Base-by-base conservation (phyloP, 495 filamentous ascomycete genomes). In the Podospora pseudopauciseta region DNA sequence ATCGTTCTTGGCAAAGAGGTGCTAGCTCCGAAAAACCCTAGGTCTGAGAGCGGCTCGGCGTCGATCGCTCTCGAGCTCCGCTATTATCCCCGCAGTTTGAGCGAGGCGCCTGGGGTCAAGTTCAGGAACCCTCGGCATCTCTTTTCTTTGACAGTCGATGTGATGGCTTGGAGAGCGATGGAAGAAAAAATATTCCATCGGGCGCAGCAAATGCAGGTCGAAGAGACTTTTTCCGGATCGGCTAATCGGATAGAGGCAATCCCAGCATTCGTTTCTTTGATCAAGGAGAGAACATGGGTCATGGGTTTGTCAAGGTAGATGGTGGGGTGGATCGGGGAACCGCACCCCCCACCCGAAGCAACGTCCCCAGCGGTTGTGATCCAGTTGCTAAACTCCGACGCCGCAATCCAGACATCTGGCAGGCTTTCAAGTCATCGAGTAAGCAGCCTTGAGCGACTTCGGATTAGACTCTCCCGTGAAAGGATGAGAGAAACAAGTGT, bases 101-200 rank as follows among this genome's bases (percentile, higher is more conserved):
- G 23, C n/a, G 55, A 19, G n/a, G 20, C 20, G 20, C 20, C 0
- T 0, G 20, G 20, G n/a, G n/a, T 32, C n/a, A 58, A 58, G 23
- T 58, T 26, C 55, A 58, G 55, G 55, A 58, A 58, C 55, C 55
- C 55, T 58, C 55, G 19, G 55, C 55, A 19, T 26, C 23, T 58
- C 19, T 58, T 58, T 58, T 58, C 23, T 58, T 58, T 20, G 55
- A 26, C 54, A 0, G 54, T 57, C 54, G 54, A 23, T 23, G 5
- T 58, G 55, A 26, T 20, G 9, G 4, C 18, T 58, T 58, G 55
- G 3, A 58, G 15, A 4, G 18, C 54, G 18, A 19, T 9, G n/a
- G 55, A 18, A 58, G 55, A 58, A 58, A 58, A 58, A 19, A 58
- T 20, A 11, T 20, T 26, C 55, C 55, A 26, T 58, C 9, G 2